Percentiles rank a stretch among this genome's conserved stretches.
Conservation (phyloP, 768 basidiomycete genomes). For the Russula compacta region DNA sequence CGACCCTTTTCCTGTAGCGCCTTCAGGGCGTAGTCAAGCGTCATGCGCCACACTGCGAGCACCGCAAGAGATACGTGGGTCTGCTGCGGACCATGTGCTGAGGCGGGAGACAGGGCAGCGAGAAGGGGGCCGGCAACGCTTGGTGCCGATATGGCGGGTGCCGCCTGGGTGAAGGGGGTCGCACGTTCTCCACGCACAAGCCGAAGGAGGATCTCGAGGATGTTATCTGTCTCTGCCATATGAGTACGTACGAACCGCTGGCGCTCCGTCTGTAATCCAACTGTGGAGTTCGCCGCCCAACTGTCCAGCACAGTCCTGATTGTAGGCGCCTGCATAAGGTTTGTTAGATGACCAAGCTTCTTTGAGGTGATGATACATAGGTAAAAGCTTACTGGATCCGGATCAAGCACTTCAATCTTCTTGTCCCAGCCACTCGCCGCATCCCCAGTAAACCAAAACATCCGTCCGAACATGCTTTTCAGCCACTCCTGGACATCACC, state of each 20-base stretch:
- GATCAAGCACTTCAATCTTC: constrained; percentile 86
- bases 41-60: constrained; percentile 80
- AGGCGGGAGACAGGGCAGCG: constrained; percentile 60
- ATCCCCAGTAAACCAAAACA: constrained; percentile 80
- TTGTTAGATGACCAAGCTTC: constrained; percentile 8
- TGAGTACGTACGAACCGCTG: constrained; percentile 85
- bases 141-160: constrained; percentile 53
- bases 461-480: constrained; percentile 76
- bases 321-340: constrained; percentile 63
- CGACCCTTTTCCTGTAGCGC: constrained; percentile 53
- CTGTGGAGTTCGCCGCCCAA: constrained; percentile 81
- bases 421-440: constrained; percentile 90
- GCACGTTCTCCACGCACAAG: constrained; percentile 86
- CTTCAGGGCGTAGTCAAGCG: constrained; percentile 72
- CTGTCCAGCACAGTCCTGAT: constrained; percentile 84
- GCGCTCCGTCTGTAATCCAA: constrained; percentile 66
- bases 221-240: constrained; percentile 76
- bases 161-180: constrained; percentile 54
- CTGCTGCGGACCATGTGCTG: constrained; percentile 80
- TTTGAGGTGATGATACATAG: not conserved
- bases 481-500: constrained; percentile 94
- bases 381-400: constrained; percentile 70
- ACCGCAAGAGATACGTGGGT: constrained; percentile 93
- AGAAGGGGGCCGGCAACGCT: constrained; percentile 60
- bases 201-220: constrained; percentile 87